Evolutionary conservation across 805 yeast genomes (phyloP), one percentile per base, ranked within the genome.

Genomic region (Yamadazyma takamatsuzukensis): DNA sequence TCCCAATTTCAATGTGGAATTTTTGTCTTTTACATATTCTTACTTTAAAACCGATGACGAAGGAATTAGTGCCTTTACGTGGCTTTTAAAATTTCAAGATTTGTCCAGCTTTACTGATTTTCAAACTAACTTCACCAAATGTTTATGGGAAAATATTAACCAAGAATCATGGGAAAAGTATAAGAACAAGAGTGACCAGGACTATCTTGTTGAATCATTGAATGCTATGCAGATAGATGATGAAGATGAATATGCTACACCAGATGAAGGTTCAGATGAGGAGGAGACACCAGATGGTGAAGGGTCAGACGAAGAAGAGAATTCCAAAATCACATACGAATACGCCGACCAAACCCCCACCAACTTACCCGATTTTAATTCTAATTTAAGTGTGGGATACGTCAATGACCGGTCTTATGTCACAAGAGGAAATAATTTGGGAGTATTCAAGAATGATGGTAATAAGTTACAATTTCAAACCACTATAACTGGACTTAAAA

Each of bases 351-450:
- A n/a, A n/a, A n/a, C n/a, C n/a, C n/a, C n/a, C 40, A 28, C 53
- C 50, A 21, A 59, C 10, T 19, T 10, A 7, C 21, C 21, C 33
- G 72, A 69, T 11, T 63, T 64, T 30, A 87, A 87, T 52, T 70
- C 76, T 32, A 78, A 76, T 15, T 65, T 88, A 48, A 79, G 83
- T 1, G 79, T 86, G 6, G 89, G 95, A 1, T 74, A 61, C 40
- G 72, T 71, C 34, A 79, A 79, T 44, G 80, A 84, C 47, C 68
- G 93, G 21, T 73, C 95, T 1, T 88, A 74, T 53, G 89, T 88
- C 18, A 79, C 83, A 0, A 76, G 94, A 44, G 95, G 88, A 11
- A 64, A 84, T 53, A 76, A 76, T 43, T 64, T 88, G 35, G 96
- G 96, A 21, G 88, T 88, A 4, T 86, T 87, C 60, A 80, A 71